Evolutionary conservation across 805 yeast species (phyloP).

Genomic region (Yarrowia sp.): DNA sequence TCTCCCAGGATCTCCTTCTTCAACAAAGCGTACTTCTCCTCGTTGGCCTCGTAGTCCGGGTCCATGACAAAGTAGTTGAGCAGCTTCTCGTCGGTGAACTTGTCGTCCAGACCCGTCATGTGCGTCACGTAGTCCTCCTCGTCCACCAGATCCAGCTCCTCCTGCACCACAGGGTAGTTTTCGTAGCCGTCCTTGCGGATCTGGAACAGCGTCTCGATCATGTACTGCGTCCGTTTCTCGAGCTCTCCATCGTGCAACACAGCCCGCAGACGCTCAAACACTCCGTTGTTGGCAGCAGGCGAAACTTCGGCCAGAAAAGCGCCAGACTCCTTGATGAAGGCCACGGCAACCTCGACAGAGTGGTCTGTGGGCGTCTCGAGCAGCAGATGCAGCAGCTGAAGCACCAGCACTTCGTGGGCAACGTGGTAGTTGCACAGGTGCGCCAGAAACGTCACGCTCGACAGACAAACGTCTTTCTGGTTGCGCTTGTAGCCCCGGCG

Average conservation of each 20-base stretch:
- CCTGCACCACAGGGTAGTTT: constrained; percentile 43
- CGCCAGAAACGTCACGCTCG: constrained; percentile 52
- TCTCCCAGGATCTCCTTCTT: constrained; percentile 49
- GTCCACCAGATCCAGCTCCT: constrained; percentile 57
- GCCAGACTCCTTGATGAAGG: constrained; percentile 55
- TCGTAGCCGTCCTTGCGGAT: constrained; percentile 48
- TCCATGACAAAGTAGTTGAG: constrained; percentile 55
- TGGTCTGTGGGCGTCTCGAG: constrained; percentile 51
- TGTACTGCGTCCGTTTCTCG: constrained; percentile 44
- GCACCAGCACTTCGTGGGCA: constrained; percentile 50
- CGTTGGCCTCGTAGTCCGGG: constrained; percentile 49
- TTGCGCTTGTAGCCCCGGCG: constrained; percentile 51
- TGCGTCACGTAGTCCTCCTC: constrained; percentile 62
- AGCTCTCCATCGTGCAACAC: constrained; percentile 57
- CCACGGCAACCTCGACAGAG: constrained; percentile 54
- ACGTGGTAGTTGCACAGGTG: constrained; percentile 65
- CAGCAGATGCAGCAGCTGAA: constrained; percentile 54
- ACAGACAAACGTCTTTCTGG: constrained; percentile 46
- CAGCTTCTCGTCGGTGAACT: constrained; percentile 46
- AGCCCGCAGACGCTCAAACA: constrained; percentile 60
- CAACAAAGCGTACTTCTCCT: constrained; percentile 47
- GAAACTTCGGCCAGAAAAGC: constrained; percentile 46
- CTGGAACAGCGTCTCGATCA: constrained; percentile 53
- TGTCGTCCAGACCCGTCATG: constrained; percentile 53
- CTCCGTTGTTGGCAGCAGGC: constrained; percentile 46